Conservation (phyloP, 2,329 filamentous ascomycete genomes). For the Septoria linicola region DNA sequence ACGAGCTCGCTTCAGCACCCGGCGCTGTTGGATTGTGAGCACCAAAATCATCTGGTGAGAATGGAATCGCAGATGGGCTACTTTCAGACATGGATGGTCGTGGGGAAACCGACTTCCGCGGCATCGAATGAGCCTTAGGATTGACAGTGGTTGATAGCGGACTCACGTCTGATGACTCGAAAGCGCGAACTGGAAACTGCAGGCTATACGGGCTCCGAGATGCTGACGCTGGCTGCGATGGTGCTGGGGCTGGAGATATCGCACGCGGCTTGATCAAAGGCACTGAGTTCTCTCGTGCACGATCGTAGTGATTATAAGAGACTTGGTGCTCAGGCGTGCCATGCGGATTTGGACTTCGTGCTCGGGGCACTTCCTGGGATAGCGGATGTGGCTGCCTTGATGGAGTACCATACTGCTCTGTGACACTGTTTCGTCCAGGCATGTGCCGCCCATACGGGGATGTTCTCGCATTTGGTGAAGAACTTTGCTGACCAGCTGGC, state of each 20-base stretch:
- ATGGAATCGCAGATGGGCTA: slow-evolving; percentile 63
- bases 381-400: slow-evolving; percentile 38
- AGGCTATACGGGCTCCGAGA: slow-evolving; percentile 33
- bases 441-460: slow-evolving; percentile 26
- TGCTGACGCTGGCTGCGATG: slow-evolving; percentile 22
- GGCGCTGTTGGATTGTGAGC: slow-evolving; percentile 60
- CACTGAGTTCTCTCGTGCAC: slow-evolving; percentile 10
- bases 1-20: slow-evolving; percentile 7
- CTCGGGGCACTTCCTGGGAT: slow-evolving; percentile 37
- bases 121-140: not conserved
- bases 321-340: slow-evolving; percentile 9
- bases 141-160: slow-evolving; percentile 39
- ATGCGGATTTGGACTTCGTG: slow-evolving; percentile 34
- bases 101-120: slow-evolving; percentile 72
- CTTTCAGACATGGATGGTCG: slow-evolving; percentile 54
- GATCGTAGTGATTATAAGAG: slow-evolving; percentile 11
- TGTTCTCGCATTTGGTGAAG: slow-evolving; percentile 27
- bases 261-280: slow-evolving; percentile 37
- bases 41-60: slow-evolving; percentile 74
- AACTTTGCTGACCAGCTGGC: slow-evolving; percentile 26
- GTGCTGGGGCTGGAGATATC: slow-evolving; percentile 32
- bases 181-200: slow-evolving; percentile 36
- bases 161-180: slow-evolving; percentile 39
- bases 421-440: slow-evolving; percentile 35
- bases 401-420: slow-evolving; percentile 36